phyloP scores from a whole-genome alignment of 2,329 filamentous ascomycete species.

The Leptographium wingfieldii region DNA sequence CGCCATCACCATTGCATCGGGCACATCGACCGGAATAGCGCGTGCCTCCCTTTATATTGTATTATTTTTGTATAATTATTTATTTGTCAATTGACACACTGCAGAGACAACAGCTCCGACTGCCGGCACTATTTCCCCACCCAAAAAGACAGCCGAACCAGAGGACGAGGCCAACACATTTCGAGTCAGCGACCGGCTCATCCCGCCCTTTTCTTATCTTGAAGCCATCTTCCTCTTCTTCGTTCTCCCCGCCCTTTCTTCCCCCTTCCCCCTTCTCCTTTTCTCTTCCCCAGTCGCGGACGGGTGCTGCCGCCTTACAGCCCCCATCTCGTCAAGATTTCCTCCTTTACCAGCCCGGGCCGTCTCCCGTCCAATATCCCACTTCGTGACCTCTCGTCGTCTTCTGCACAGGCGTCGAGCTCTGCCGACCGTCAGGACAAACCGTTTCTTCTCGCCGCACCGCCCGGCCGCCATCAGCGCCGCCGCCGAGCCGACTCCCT shows the following conservation, averaged over 20 bases:
- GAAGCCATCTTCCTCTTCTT: neutral
- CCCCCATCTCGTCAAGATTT: conserved; percentile 73
- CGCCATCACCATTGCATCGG: neutral
- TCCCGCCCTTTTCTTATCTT: neutral
- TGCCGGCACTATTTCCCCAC: neutral
- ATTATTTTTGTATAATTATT: neutral
- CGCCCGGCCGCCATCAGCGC: conserved; percentile 21
- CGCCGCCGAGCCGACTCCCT: conserved; percentile 12
- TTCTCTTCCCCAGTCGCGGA: conserved; percentile 27
- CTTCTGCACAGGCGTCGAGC: conserved; percentile 18
- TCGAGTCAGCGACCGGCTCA: neutral
- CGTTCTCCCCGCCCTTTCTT: neutral
- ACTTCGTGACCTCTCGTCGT: conserved; percentile 52
- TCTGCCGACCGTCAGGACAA: conserved; percentile 22
- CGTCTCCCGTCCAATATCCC: conserved; percentile 77
- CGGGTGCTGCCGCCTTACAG: conserved; percentile 66
- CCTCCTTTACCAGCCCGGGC: conserved; percentile 47
- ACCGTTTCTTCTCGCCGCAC: conserved; percentile 32
- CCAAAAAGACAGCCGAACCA: neutral
- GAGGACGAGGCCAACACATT: conserved; percentile 1
- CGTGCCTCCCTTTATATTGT: neutral
- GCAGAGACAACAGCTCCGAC: neutral
- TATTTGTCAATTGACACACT: neutral
- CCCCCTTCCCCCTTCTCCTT: neutral
- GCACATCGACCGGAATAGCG: neutral